These are phyloP conservation scores for Metarhizium anisopliae DNA, from an alignment of 2,329 filamentous ascomycete species.

Conservation along the genomic window DNA sequence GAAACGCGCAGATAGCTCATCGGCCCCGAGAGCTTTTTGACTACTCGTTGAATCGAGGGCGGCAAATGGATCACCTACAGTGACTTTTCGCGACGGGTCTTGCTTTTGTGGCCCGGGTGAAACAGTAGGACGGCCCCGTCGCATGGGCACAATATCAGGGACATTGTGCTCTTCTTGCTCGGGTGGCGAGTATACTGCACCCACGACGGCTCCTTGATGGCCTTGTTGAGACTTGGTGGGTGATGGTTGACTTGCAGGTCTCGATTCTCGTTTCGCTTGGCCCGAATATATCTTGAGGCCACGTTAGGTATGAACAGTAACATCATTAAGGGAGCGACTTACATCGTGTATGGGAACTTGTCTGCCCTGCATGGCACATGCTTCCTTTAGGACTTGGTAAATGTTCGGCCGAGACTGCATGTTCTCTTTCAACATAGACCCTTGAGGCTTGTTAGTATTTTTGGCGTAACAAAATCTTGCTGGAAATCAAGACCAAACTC, in stretches of 20 bases:
- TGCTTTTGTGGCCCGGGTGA: conserved; percentile 32
- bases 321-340: conserved; percentile 25
- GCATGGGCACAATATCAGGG: conserved; percentile 90
- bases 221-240: conserved; percentile 44
- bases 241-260: conserved; percentile 17
- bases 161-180: conserved; percentile 62
- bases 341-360: conserved; percentile 86
- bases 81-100: conserved; percentile 55
- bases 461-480: neutral
- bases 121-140: conserved; percentile 60
- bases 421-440: conserved; percentile 82
- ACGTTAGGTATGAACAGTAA: conserved; percentile 5
- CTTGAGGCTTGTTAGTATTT: conserved; percentile 30
- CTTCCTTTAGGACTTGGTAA: conserved; percentile 82
- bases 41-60: conserved; percentile 62
- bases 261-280: conserved; percentile 54
- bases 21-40: conserved; percentile 40
- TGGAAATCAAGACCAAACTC: no score
- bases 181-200: conserved; percentile 73
- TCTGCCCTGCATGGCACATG: conserved; percentile 80
- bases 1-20: conserved; percentile 79
- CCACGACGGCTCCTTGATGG: conserved; percentile 54
- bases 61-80: conserved; percentile 77
- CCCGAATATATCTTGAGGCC: conserved; percentile 58
- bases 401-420: conserved; percentile 77